Conservation (phyloP, 2,329 filamentous ascomycete species). For the Ophiocordyceps camponoti-leonardi region DNA sequence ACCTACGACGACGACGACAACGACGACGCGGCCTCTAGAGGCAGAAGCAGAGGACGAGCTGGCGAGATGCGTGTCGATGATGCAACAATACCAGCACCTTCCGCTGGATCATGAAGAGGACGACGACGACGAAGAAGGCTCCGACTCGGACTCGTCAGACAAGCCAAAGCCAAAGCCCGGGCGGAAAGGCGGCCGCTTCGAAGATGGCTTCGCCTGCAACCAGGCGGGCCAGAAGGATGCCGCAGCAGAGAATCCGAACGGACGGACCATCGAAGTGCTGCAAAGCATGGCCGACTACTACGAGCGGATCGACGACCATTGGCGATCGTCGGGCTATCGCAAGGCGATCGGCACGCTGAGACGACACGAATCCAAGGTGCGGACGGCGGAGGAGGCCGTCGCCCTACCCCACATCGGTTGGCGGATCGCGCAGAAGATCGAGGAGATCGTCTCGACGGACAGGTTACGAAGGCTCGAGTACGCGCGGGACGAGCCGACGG, state of each 20-base stretch:
- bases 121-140: constrained; percentile 16
- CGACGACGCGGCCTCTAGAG: constrained; percentile 3
- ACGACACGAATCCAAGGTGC: constrained; percentile 45
- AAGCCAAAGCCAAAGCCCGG: not conserved
- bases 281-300: constrained; percentile 70
- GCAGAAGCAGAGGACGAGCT: constrained; percentile 31
- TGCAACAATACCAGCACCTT: constrained; percentile 41
- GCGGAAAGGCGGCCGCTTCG: constrained; percentile 17
- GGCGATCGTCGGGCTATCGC: constrained; percentile 60
- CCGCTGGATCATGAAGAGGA: constrained; percentile 34
- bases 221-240: constrained; percentile 28
- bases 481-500: constrained; percentile 47
- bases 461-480: constrained; percentile 55
- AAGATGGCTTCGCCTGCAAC: constrained; percentile 37
- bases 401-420: constrained; percentile 51
- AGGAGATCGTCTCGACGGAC: constrained; percentile 69
- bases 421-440: constrained; percentile 67
- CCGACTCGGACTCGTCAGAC: not conserved
- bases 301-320: constrained; percentile 54
- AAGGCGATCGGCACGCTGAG: constrained; percentile 59
- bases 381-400: constrained; percentile 51
- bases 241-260: constrained; percentile 47
- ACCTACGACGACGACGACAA: constrained; percentile 1
- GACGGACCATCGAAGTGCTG: constrained; percentile 56
- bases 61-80: constrained; percentile 44